Evolutionary conservation across 495 filamentous ascomycete genomes (phyloP), one percentile per base, ranked within the genome.

Genomic region (Aspergillus leporis): DNA sequence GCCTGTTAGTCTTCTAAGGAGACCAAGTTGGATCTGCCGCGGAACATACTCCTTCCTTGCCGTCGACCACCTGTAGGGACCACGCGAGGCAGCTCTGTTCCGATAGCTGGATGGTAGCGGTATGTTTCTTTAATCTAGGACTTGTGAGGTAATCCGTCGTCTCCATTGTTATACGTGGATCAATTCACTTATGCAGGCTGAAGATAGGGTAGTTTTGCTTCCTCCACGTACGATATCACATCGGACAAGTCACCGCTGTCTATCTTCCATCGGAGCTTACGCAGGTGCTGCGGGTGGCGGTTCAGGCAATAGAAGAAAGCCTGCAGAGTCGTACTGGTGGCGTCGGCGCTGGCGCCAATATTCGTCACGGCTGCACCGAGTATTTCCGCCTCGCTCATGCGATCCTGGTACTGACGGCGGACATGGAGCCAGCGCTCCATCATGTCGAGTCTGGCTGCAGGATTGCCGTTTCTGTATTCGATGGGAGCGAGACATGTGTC

Each of bases 81-180:
- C 1, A 75, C 65, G 5, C 74, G 64, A 0, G 72, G 66, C 21
- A 78, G 61, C 7, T 56, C 58, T 14, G 63, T 53, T 12, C 45
- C 52, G 6, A 73, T 67, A 14, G 67, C 67, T 34, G 68, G 47
- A 45, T 71, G 65, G 62, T 64, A 84, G 5, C 80, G 82, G 30
- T 79, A 79, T 18, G 81, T 75, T 60, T 86, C 84, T 63, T 80
- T 76, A 59, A 84, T 76, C 72, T 75, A 18, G 7, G 31, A 21
- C 9, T 4, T 55, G 46, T 43, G n/a, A 6, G 18, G 38, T 50
- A 21, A 40, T n/a, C 36, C 16, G 9, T 12, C 10, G 12, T 40
- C 36, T n/a, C 10, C n/a, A n/a, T 40, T 40, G 36, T 13, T 12
- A 40, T 40, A 3, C 36, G 36, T 4, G 36, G 5, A 36, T 6